Evolutionary conservation across 305 asterid species (phyloP), one percentile per base, ranked within the genome.

Genomic region (Coffea humblotiana): DNA sequence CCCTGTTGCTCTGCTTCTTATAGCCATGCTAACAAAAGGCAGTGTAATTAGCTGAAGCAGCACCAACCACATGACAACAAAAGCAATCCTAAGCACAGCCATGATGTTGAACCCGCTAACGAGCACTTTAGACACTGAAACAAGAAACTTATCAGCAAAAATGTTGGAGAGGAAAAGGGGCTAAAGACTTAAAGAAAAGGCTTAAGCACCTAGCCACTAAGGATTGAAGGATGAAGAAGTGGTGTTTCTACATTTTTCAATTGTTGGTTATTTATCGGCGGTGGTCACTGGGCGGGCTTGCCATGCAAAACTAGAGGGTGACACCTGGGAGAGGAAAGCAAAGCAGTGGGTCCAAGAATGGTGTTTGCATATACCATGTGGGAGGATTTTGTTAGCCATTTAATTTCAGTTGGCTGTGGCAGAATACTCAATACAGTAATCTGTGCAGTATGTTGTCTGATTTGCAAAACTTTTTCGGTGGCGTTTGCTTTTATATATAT

Each of bases 241-340:
- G 16, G 51, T 21, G 52, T 48, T 48, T 25, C 19, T 21, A 37
- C 43, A 3, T 3, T 37, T 37, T 3, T 37, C 5, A 4, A 4
- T 37, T 37, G 43, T 5, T 37, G 5, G 43, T 37, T 37, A 37
- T 37, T 37, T 37, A 37, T 37, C 3, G 5, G 43, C 43, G 43
- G 43, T 37, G 43, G 43, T 37, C 43, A 37, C 43, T 37, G 90
- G 54, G 54, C 14, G 0, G 15, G 54, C 79, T 79, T 77, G 77
- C 74, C 96, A 90, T 91, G 95, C 97, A 92, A 75, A 88, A 82
- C 79, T 18, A 71, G 80, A 51, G 88, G 64, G 82, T 74, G 94
- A 87, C 97, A 92, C 90, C 85, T 92, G 70, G 68, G 78, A 47
- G 8, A 8, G 29, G n/a, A 18, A 45, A 32, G 49, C 9, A 45